Conservation (phyloP, 2,329 filamentous ascomycete species). For the Davidsoniella neocaledoniae region DNA sequence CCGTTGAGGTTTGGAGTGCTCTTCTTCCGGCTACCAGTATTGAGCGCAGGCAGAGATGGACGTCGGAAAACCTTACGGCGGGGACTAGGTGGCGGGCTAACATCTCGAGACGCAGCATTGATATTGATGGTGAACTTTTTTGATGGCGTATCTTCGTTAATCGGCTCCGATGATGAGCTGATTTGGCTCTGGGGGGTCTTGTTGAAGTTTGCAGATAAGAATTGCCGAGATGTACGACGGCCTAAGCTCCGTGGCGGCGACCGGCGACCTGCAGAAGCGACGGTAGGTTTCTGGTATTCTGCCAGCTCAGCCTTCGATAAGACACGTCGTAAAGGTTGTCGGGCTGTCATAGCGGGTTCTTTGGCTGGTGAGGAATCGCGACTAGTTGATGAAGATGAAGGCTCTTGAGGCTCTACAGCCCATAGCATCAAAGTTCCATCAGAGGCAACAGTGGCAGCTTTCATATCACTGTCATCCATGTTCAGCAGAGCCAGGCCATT, state of each 20-base stretch:
- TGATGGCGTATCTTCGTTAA: conserved; percentile 30
- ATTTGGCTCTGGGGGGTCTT: conserved; percentile 24
- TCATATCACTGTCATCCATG: conserved; percentile 35
- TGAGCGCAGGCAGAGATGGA: conserved; percentile 37
- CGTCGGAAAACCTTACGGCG: conserved; percentile 29
- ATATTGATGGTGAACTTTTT: conserved; percentile 24
- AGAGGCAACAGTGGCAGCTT: conserved; percentile 56
- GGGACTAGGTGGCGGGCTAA: conserved; percentile 34
- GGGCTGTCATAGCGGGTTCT: conserved; percentile 27
- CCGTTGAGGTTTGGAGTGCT: conserved; percentile 31
- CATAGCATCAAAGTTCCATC: conserved; percentile 78
- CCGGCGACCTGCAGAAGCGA: conserved; percentile 24
- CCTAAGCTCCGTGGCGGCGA: conserved; percentile 39
- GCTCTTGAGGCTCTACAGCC: conserved; percentile 33
- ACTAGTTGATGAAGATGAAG: conserved; percentile 23
- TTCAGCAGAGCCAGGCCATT: conserved; percentile 65
- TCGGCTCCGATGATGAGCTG: conserved; percentile 23
- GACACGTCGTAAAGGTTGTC: conserved; percentile 66
- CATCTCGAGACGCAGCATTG: conserved; percentile 19
- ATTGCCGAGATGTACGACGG: conserved; percentile 33
- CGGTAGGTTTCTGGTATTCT: conserved; percentile 44
- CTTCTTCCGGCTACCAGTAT: conserved; percentile 30
- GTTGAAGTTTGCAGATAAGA: conserved; percentile 11
- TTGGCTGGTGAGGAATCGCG: conserved; percentile 40
- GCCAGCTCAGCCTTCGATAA: conserved; percentile 76